These are phyloP conservation scores for Millerozyma miso DNA, from an alignment of 805 yeast species.

Conservation along the genomic window DNA sequence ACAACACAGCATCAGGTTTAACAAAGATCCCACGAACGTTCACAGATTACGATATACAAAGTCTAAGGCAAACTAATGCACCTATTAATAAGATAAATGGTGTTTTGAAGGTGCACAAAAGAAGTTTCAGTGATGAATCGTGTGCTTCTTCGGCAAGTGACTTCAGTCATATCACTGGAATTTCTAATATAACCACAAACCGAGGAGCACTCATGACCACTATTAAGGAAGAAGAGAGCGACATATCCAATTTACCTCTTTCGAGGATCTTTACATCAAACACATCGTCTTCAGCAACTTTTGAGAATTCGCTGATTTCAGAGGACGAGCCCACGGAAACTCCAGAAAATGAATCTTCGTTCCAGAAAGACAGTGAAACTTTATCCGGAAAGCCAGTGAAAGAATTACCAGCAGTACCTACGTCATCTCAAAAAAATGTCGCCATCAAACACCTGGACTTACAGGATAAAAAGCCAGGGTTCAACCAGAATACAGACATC, in stretches of 20 bases:
- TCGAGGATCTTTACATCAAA: not conserved
- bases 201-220: not conserved
- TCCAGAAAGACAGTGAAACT: not conserved
- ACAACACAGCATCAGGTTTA: not conserved
- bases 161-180: conserved; percentile 32
- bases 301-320: conserved; percentile 23
- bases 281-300: conserved; percentile 8
- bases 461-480: not conserved
- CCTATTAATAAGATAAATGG: conserved; percentile 5
- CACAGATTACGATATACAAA: conserved; percentile 5
- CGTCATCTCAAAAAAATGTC: not conserved
- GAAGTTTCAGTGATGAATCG: conserved; percentile 38
- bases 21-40: not conserved
- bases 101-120: conserved; percentile 14
- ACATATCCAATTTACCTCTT: not conserved
- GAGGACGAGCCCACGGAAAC: conserved; percentile 17
- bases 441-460: not conserved
- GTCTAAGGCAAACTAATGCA: conserved; percentile 13
- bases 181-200: conserved; percentile 3
- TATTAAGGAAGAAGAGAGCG: not conserved
- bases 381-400: not conserved
- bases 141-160: conserved; percentile 35
- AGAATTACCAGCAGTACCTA: not conserved
- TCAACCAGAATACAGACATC: not conserved
- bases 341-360: conserved; percentile 2